Evolutionary conservation across 2,329 filamentous ascomycete species (phyloP), one percentile per base, ranked within the genome.

Genomic region (Fusarium algeriense): DNA sequence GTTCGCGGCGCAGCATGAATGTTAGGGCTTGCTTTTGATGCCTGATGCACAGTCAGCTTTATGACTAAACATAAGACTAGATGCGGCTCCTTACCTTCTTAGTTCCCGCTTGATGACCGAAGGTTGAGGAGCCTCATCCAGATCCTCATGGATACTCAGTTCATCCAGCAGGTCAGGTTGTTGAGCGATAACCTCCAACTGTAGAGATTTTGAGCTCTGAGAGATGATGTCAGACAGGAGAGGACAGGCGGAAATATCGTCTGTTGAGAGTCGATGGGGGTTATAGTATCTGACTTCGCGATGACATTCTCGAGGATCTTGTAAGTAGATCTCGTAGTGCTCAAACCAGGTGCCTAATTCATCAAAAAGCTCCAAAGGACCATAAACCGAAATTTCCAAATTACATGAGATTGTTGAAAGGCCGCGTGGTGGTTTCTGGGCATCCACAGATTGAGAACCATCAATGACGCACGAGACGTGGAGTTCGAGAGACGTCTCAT

Each of bases 11-110:
- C 0, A 79, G 55, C 82, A 85, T 82, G 52, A 85, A 85, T 0
- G 80, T 81, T 3, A 85, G 70, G 1, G 83, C 83, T 52, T 84
- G 81, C 41, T 80, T 81, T 45, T 85, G 84, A 53, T 85, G 83
- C 8, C 83, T 84, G 43, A 9, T 26, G 17, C 7, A 6, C 11
- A 7, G 28, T 69, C 8, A 69, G 19, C 19, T 4, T 4, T 11
- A 37, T 9, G 2, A 3, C 13, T 4, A 23, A 7, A 13, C 0
- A 26, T 0, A 17, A 12, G 28, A 10, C 9, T 15, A 4, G 5
- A 20, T 10, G 4, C 14, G 3, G 10, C 14, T 13, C 19, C 15
- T 41, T 68, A 76, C 79, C 56, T 78, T 63, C 70, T 73, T 7
- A 78, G 67, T 0, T 28, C 10, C 2, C 78, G 78, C 7, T 46